Percentiles rank a stretch among this genome's conserved stretches.
phyloP scores from a whole-genome alignment of 2,329 filamentous ascomycete genomes.

The Apiospora pterosperma region DNA sequence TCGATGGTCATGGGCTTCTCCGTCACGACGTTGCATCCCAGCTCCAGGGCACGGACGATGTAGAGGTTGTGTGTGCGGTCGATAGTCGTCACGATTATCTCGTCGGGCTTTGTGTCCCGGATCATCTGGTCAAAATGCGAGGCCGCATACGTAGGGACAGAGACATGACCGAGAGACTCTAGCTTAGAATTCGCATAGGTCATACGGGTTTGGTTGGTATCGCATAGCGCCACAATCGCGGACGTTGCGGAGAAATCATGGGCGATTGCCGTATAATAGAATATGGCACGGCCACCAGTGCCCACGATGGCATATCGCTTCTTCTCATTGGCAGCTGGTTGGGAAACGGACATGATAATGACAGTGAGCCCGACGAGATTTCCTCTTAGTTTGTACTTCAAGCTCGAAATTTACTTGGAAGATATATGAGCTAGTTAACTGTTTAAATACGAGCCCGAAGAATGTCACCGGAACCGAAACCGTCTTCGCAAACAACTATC shows the following conservation, averaged over 20 bases:
- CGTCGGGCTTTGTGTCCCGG: slow-evolving; percentile 52
- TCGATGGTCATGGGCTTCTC: slow-evolving; percentile 66
- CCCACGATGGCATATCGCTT: slow-evolving; percentile 56
- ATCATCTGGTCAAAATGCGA: slow-evolving; percentile 57
- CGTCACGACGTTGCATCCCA: slow-evolving; percentile 58
- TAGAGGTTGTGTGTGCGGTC: slow-evolving; percentile 60
- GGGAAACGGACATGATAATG: background rate
- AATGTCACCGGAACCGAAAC: background rate
- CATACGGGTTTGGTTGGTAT: slow-evolving; percentile 59
- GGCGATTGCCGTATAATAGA: slow-evolving; percentile 59
- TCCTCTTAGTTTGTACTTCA: background rate
- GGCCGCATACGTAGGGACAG: slow-evolving; percentile 52
- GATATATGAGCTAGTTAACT: background rate
- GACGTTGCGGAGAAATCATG: slow-evolving; percentile 48
- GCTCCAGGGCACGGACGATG: slow-evolving; percentile 55
- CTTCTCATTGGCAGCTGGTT: slow-evolving; percentile 8
- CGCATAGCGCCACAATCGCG: slow-evolving; percentile 53
- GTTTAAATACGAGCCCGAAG: background rate
- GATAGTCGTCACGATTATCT: slow-evolving; percentile 61
- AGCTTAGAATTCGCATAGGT: slow-evolving; percentile 51
- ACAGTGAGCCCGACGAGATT: too few relatives aligned
- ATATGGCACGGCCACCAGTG: slow-evolving; percentile 55
- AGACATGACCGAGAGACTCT: slow-evolving; percentile 38
- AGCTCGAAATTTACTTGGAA: too few relatives aligned
- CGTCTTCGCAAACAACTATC: background rate